Percentiles rank a stretch among this genome's conserved stretches.
Evolutionary conservation across 345 rosid species (phyloP).

Genomic region (Jatropha curcas): DNA sequence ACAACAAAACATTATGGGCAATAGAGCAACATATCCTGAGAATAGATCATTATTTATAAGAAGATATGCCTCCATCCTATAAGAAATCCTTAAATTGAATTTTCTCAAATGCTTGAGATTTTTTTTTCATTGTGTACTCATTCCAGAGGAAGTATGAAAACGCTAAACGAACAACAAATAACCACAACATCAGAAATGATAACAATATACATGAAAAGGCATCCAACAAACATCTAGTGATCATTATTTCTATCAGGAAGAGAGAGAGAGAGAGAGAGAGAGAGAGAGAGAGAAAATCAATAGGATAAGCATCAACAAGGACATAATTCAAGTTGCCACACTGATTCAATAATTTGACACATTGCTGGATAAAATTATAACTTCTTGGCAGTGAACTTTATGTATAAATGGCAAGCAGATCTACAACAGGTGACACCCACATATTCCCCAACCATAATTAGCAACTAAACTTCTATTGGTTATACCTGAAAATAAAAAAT

Average conservation of each 20-base stretch:
- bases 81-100: neutral
- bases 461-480: neutral
- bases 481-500: slow-evolving; percentile 75
- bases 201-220: neutral
- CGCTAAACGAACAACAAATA: neutral
- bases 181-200: neutral
- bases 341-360: slow-evolving; percentile 4
- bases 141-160: neutral
- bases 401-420: neutral
- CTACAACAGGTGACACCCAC: neutral
- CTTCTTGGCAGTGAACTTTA: neutral
- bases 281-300: neutral
- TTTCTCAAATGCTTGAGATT: neutral
- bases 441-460: neutral
- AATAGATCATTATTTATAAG: neutral
- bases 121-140: neutral
- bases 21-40: neutral
- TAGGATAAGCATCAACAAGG: neutral
- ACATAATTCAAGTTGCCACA: neutral
- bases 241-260: neutral
- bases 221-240: neutral
- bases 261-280: neutral
- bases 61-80: neutral
- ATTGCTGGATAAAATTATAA: neutral
- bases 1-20: neutral